Conservation (phyloP, 805 yeast species). For the Candida corydali region DNA sequence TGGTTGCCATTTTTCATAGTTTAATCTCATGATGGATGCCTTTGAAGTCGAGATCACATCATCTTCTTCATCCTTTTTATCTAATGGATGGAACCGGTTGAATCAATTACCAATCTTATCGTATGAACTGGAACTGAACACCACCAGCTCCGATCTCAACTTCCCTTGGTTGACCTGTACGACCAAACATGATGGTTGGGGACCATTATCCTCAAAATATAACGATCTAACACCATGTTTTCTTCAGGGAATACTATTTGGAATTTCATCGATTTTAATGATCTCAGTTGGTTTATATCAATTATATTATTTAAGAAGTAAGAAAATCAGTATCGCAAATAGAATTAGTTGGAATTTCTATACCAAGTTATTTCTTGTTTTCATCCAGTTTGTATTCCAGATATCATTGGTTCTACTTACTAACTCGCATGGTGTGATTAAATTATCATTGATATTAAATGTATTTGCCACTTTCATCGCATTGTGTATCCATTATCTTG, state of each 20-base stretch:
- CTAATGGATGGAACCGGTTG: constrained; percentile 12
- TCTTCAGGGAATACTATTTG: constrained; percentile 48
- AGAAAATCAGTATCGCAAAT: constrained; percentile 22
- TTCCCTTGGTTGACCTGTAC: constrained; percentile 13
- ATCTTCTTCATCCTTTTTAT: not conserved
- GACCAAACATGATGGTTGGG: constrained; percentile 39
- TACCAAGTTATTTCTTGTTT: constrained; percentile 37
- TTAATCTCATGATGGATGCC: constrained; percentile 2
- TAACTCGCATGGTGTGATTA: constrained; percentile 21
- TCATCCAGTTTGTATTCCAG: constrained; percentile 37
- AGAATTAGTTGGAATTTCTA: constrained; percentile 36
- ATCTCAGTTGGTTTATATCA: constrained; percentile 40
- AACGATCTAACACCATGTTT: constrained; percentile 62
- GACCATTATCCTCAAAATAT: constrained; percentile 32
- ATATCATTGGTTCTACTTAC: constrained; percentile 13
- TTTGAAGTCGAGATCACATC: constrained; percentile 3
- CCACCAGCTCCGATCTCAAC: too few species aligned
- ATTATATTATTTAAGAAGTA: constrained; percentile 25
- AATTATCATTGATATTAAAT: constrained; percentile 22
- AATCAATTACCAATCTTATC: constrained; percentile 13
- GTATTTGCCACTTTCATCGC: constrained; percentile 48
- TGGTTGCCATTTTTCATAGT: not conserved
- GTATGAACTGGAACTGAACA: too few species aligned
- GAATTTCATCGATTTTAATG: constrained; percentile 39
- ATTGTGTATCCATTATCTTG: constrained; percentile 60